Evolutionary conservation across 176 grass and related monocot genomes (phyloP).

Genomic region (Oropetium thomaeum): DNA sequence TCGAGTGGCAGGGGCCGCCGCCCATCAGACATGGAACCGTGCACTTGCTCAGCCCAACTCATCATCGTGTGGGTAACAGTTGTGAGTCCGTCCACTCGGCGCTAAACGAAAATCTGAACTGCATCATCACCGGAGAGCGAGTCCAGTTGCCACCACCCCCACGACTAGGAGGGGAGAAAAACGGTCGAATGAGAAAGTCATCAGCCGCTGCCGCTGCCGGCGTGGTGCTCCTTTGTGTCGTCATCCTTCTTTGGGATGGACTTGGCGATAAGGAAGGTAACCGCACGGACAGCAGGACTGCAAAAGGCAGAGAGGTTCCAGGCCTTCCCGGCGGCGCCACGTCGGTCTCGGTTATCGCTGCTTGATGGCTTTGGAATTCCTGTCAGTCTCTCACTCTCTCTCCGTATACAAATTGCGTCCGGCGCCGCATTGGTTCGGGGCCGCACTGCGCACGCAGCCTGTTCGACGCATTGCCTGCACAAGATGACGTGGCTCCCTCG

Average conservation of each 20-base stretch:
- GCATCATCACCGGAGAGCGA: neutral
- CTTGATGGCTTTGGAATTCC: conserved; percentile 33
- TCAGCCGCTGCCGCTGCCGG: neutral
- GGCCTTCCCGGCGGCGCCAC: neutral
- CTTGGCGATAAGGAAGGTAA: conserved; percentile 40
- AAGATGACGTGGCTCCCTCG: conserved; percentile 18
- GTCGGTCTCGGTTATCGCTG: neutral
- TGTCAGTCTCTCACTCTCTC: conserved; percentile 19
- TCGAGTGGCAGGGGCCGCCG: no score
- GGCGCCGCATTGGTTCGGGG: neutral
- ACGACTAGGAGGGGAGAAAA: neutral
- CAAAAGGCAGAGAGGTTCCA: conserved; percentile 20
- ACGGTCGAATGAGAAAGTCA: conserved; percentile 6
- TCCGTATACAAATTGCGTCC: neutral
- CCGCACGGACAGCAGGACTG: neutral
- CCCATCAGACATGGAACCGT: no score
- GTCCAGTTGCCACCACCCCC: neutral
- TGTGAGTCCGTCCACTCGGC: no score
- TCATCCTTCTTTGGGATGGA: conserved; percentile 31
- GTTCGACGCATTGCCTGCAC: conserved; percentile 33
- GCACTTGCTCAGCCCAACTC: no score
- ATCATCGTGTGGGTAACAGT: no score
- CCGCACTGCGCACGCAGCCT: neutral
- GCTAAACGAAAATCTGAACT: neutral
- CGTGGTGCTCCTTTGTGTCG: conserved; percentile 23